phyloP scores from a whole-genome alignment of 2,329 filamentous ascomycete genomes.

The Aspergillus nomiae region DNA sequence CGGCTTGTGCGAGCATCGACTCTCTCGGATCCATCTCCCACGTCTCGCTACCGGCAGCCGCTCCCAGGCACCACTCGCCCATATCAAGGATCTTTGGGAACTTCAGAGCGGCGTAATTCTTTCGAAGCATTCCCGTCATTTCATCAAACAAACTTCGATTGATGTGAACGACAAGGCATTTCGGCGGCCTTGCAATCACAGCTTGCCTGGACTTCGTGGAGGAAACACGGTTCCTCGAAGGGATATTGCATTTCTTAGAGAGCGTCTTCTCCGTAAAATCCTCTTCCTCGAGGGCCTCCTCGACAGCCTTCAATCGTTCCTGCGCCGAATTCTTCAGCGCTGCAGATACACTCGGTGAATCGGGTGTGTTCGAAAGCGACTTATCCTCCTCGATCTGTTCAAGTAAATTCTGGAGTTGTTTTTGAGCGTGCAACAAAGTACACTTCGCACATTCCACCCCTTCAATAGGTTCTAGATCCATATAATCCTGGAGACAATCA shows the following conservation, averaged over 20 bases:
- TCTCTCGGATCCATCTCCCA: conserved; percentile 70
- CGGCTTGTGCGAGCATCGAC: conserved; percentile 72
- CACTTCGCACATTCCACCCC: conserved; percentile 92
- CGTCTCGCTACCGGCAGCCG: conserved; percentile 55
- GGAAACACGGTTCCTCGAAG: conserved; percentile 67
- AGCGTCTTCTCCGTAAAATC: conserved; percentile 74
- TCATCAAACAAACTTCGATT: conserved; percentile 93
- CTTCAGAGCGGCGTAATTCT: conserved; percentile 77
- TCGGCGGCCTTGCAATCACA: conserved; percentile 79
- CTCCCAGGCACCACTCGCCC: conserved; percentile 81
- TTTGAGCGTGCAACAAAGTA: conserved; percentile 67
- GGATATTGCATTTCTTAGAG: conserved; percentile 65
- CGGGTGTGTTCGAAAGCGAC: conserved; percentile 19
- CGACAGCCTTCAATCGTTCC: conserved; percentile 65
- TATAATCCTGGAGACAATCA: conserved; percentile 82
- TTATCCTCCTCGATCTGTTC: conserved; percentile 43
- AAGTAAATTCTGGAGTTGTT: conserved; percentile 53
- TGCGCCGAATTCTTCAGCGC: conserved; percentile 46
- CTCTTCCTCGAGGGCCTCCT: conserved; percentile 73
- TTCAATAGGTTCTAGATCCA: conserved; percentile 79
- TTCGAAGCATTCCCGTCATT: conserved; percentile 73
- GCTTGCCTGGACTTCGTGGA: conserved; percentile 89
- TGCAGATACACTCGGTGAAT: conserved; percentile 31
- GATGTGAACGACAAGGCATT: conserved; percentile 80
- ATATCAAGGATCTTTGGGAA: conserved; percentile 78